Evolutionary conservation across 805 yeast genomes (phyloP), one percentile per base, ranked within the genome.

Genomic region (Nakazawaea wickerhamii): DNA sequence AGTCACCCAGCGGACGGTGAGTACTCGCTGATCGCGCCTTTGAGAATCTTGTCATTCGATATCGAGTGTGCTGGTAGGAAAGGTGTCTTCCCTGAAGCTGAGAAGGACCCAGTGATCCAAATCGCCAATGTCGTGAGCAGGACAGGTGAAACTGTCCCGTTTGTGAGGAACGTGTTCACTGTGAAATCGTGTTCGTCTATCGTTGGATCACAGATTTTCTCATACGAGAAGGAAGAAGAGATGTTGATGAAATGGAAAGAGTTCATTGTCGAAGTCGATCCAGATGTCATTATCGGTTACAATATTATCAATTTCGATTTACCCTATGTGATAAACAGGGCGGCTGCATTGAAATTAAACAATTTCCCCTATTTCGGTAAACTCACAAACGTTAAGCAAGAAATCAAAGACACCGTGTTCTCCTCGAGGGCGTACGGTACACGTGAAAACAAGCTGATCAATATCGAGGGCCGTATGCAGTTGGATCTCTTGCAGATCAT

Each of bases 11-110:
- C 96, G 0, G 98, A 91, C 57, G 97, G 96, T 4, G 89, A 90
- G 47, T 95, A 95, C 90, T 75, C 88, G 27, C 83, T 80, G 50
- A 82, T 85, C 66, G 98, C 99, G 1, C 99, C 99, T 0, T 70
- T 93, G 46, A 81, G 99, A 55, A 81, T 93, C 38, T 68, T 93
- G 51, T 89, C 97, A 9, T 91, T 93, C 60, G 99, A 93, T 71
- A 93, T 93, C 48, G 99, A 93, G 63, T 93, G 99, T 73, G 93
- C 99, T 3, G 99, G 99, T 35, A 78, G 99, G 63, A 84, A 87
- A 50, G 99, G 99, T 41, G 75, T 93, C 10, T 93, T 93, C 60
- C 99, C 99, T 1, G 99, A 93, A 57, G 83, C 99, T 1, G 84
- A 84, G 48, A 74, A 78, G 36, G 99, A 93, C 65, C 84, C 96